Base-by-base conservation (phyloP, 805 yeast genomes). In the Phaffomyces thermotolerans region DNA sequence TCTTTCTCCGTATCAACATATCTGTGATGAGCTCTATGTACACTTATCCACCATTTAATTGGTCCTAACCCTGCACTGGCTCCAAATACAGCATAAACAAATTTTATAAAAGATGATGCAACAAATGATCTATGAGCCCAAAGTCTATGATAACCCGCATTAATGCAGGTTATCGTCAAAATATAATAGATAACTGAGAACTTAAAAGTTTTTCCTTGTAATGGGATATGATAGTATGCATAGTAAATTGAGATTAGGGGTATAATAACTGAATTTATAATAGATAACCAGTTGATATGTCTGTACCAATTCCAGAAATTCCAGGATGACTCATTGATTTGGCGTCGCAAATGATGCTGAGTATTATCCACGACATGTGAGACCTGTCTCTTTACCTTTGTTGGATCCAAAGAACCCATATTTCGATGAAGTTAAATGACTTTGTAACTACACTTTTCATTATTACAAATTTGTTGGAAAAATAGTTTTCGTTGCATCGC, bases 1-100 rank as follows among this genome's bases (percentile, higher is more conserved):
- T 90, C 98, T 54, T 75, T 73, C 47, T 86, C 95, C 0, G 95
- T 83, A 58, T 90, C 96, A 36, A 93, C 81, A 62, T 75, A 85
- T 46, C 91, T 77, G 64, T 90, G 97, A 66, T 90, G 97, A 4
- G 93, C 89, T 47, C 95, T 70, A 67, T 90, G 98, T 37, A 85
- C 72, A 14, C 81, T 71, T 20, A 85, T 81, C 95, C 95, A 88
- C 75, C 82, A 75, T 56, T 81, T 72, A 12, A 81, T 77, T 3
- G 86, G 73, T 6, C 95, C 95, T 42, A 87, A 67, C 3, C 89
- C 95, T 8, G 81, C 78, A 51, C 86, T 82, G 15, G 82, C 66
- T 6, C 91, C 90, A 36, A 79, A 68, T 1, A 79, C 55, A n/a
- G 80, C 75, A 45, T 82, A 73, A 25, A 71, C 54, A 31, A 71